Percentiles rank a stretch among this genome's conserved stretches.
Evolutionary conservation across 176 grass and related monocot genomes (phyloP).

Genomic region (Sorghum bicolor): DNA sequence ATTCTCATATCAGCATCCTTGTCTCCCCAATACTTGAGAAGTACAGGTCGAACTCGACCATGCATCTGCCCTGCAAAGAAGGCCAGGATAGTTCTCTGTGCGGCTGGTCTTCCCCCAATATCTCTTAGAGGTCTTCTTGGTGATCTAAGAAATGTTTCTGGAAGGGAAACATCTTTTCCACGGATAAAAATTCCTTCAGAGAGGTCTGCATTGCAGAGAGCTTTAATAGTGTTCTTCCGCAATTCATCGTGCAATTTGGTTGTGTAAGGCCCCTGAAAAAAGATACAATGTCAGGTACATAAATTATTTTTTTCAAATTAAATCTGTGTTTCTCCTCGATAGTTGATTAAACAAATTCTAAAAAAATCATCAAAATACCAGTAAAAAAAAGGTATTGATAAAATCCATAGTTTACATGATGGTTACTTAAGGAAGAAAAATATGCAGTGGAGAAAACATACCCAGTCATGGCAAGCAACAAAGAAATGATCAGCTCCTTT

Average conservation of each 20-base stretch:
- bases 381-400: neutral
- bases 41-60: constrained; percentile 74
- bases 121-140: constrained; percentile 69
- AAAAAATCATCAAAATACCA: neutral
- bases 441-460: constrained; percentile 36
- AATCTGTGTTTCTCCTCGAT: neutral
- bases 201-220: constrained; percentile 72
- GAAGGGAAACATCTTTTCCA: constrained; percentile 85
- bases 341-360: neutral
- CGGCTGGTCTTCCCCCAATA: constrained; percentile 54
- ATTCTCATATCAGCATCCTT: constrained; percentile 66
- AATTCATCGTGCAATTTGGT: constrained; percentile 73
- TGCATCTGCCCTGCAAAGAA: constrained; percentile 98
- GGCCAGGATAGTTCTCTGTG: constrained; percentile 64
- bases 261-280: constrained; percentile 60
- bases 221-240: constrained; percentile 80
- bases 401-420: neutral
- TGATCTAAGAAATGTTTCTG: constrained; percentile 74
- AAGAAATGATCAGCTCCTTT: constrained; percentile 92
- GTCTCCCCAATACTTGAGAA: constrained; percentile 64
- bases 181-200: constrained; percentile 75
- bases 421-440: neutral
- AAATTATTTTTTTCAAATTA: neutral
- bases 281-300: neutral
- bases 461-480: constrained; percentile 96